Conservation (phyloP, 495 filamentous ascomycete species). For the Xylaria intraflava region DNA sequence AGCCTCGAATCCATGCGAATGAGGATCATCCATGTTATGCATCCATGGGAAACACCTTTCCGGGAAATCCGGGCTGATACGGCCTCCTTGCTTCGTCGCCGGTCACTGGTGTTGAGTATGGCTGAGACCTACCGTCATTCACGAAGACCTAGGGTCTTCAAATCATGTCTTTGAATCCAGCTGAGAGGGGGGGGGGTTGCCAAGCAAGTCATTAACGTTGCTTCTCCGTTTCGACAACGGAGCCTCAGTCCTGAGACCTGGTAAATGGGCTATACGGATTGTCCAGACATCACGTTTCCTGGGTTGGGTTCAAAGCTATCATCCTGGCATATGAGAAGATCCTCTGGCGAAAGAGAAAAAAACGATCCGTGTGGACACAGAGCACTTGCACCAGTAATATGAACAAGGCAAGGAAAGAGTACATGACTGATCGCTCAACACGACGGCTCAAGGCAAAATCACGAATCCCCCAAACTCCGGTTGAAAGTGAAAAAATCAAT, state of each 20-base stretch:
- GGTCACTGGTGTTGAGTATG: not conserved
- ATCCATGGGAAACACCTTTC: constrained; percentile 1
- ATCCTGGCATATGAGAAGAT: constrained; percentile 17
- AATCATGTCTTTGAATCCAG: constrained; percentile 3
- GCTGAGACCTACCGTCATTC: constrained; percentile 4
- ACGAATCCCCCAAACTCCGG: constrained; percentile 20
- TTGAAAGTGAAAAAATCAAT: constrained; percentile 28
- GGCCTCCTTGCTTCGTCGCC: constrained; percentile 3
- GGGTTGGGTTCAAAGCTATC: constrained; percentile 6
- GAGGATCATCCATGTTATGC: not conserved
- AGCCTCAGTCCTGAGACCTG: constrained; percentile 1
- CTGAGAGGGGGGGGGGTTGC: constrained; percentile 1
- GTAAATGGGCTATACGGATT: constrained; percentile 1
- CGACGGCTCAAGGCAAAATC: constrained; percentile 9
- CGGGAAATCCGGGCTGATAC: not conserved
- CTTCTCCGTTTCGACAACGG: not conserved
- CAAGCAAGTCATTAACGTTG: constrained; percentile 3
- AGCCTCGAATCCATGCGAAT: constrained; percentile 19
- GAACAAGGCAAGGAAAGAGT: constrained; percentile 9
- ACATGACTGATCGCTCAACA: constrained; percentile 21
- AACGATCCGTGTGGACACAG: not conserved
- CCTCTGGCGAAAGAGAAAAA: constrained; percentile 9
- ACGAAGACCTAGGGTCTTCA: not conserved
- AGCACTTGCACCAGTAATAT: constrained; percentile 18
- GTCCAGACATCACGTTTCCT: constrained; percentile 1